Evolutionary conservation across 257 asterid genomes (phyloP).

Genomic region (Penstemon newberryi): DNA sequence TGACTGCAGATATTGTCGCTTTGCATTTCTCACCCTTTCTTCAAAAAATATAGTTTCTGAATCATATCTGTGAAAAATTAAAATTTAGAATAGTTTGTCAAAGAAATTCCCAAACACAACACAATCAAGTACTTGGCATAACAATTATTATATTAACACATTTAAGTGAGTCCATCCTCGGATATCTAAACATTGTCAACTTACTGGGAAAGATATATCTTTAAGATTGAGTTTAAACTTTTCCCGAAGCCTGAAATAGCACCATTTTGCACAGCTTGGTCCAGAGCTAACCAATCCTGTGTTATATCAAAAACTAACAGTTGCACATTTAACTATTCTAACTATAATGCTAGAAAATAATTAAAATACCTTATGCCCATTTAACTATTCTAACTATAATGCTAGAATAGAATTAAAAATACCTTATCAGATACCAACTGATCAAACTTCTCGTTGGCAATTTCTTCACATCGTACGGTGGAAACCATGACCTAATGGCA

Average conservation of each 20-base stretch:
- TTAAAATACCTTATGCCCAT: not conserved
- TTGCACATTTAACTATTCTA: not conserved
- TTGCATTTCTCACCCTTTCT: slow-evolving; percentile 51
- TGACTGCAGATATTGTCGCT: slow-evolving; percentile 42
- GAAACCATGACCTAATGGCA: slow-evolving; percentile 57
- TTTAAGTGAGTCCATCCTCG: not conserved
- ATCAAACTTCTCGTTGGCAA: slow-evolving; percentile 50
- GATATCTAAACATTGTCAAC: slow-evolving; percentile 16
- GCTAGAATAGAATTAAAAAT: slow-evolving; percentile 18
- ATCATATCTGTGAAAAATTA: slow-evolving; percentile 49
- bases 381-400: slow-evolving; percentile 1
- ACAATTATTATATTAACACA: not conserved
- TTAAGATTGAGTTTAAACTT: slow-evolving; percentile 46
- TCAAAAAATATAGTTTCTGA: slow-evolving; percentile 46
- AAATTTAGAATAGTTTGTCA: slow-evolving; percentile 8
- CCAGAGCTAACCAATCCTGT: slow-evolving; percentile 51
- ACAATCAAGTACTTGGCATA: not conserved
- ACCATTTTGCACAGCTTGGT: slow-evolving; percentile 44
- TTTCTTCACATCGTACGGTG: slow-evolving; percentile 62
- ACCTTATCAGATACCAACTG: slow-evolving; percentile 45
- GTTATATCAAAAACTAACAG: slow-evolving; percentile 20
- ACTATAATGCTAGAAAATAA: slow-evolving; percentile 20
- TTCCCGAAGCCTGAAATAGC: slow-evolving; percentile 47
- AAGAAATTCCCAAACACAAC: slow-evolving; percentile 13
- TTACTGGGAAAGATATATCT: slow-evolving; percentile 50